Base-by-base conservation (phyloP, 225 moss, liverwort and hornwort genomes). In the Pleurozium schreberi region DNA sequence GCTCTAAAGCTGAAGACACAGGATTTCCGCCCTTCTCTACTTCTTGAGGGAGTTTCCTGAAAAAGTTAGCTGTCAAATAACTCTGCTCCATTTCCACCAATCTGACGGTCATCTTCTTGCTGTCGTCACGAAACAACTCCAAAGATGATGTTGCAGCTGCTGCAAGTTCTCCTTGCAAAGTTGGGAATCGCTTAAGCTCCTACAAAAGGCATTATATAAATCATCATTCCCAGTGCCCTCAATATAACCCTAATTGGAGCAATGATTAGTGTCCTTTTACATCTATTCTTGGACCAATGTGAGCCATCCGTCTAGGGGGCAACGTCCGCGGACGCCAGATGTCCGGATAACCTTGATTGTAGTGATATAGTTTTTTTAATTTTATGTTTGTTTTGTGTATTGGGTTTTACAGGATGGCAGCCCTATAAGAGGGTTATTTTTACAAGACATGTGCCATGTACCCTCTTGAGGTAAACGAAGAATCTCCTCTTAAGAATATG, bases 11-110 rank as follows among this genome's bases (percentile, higher is more conserved):
- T 27, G 94, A 88, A 43, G 91, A 90, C 18, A 87, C 92, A 31
- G 96, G 91, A 82, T 92, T 92, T 66, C 94, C 95, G 8, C 96
- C 93, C 82, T 97, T 97, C 82, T 97, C 96, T 50, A 96, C 90
- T 92, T 96, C 97, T 85, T 97, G 97, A 50, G 97, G 96, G 80
- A 97, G 96, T 81, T 94, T 94, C 47, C 96, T 93, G 63, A 97
- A 96, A 73, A 97, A 97, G 49, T 96, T 96, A 27, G 96, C 96
- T 18, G 97, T 97, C 5, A 97, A 90, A 84, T 97, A 97, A 89
- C 95, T 94, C 67, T 95, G 93, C 88, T 97, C 97, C 97, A 97
- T 97, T 86, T 97, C 97, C 78, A 97, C 97, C 91, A 97, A 87
- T 84, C 93, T 95, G 58, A 95, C 77, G 14, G 91, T 89, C 73